phyloP scores from a whole-genome alignment of 208 protist species.

The Balamuthia mandrillaris region DNA sequence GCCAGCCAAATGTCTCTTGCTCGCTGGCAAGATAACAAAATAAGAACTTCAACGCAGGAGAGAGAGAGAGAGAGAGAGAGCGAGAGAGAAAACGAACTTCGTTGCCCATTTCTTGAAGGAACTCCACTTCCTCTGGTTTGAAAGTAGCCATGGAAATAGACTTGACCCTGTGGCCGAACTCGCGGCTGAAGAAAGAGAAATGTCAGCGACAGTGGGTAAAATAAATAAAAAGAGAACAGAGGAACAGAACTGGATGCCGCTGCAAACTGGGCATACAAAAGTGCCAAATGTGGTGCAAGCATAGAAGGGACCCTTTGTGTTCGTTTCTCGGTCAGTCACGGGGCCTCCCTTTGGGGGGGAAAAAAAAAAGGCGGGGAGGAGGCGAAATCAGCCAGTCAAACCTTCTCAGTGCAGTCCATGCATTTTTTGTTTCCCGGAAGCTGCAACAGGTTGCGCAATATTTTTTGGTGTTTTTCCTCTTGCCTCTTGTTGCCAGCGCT shows the following conservation, averaged over 20 bases:
- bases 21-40: background rate
- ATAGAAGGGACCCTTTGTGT: conserved; percentile 58
- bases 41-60: background rate
- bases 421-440: conserved; percentile 64
- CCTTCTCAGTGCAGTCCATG: conserved; percentile 62
- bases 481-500: conserved; percentile 27
- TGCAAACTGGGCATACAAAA: conserved; percentile 61
- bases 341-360: background rate
- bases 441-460: conserved; percentile 52
- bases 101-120: conserved; percentile 58
- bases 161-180: conserved; percentile 55
- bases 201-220: background rate
- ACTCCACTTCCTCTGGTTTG: conserved; percentile 62
- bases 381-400: background rate
- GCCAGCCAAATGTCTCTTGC: conserved; percentile 58
- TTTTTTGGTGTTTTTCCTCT: conserved; percentile 56
- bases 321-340: background rate
- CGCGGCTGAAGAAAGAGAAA: conserved; percentile 25
- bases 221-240: background rate
- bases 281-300: conserved; percentile 51
- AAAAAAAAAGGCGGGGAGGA: background rate
- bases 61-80: background rate
- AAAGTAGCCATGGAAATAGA: conserved; percentile 65
- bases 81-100: conserved; percentile 25
- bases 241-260: conserved; percentile 60